Conservation (phyloP, 2,329 filamentous ascomycete genomes). For the Coniochaeta hoffmannii region DNA sequence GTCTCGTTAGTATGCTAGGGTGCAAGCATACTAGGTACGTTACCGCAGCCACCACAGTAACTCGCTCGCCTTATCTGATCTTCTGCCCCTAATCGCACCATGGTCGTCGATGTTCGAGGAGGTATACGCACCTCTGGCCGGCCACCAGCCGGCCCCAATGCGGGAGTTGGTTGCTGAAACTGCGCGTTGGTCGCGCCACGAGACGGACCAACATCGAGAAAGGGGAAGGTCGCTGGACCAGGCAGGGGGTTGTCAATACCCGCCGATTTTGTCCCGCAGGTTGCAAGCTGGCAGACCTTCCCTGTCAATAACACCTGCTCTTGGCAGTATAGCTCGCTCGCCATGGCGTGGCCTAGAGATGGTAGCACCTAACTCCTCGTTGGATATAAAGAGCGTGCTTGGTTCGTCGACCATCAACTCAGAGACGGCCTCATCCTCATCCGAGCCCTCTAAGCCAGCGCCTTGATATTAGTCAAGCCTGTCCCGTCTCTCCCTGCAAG, state of each 20-base stretch:
- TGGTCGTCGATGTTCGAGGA: neutral
- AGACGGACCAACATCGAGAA: neutral
- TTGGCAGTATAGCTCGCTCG: constrained; percentile 1
- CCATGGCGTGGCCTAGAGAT: neutral
- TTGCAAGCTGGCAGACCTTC: neutral
- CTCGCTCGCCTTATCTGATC: constrained; percentile 1
- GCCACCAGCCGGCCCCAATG: neutral
- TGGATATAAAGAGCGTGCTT: neutral
- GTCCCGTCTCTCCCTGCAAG: neutral
- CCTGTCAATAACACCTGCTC: constrained; percentile 5
- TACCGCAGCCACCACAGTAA: neutral
- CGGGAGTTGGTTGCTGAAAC: neutral
- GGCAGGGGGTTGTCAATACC: neutral
- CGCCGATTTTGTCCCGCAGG: constrained; percentile 16
- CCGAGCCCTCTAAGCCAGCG: neutral
- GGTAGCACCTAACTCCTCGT: neutral
- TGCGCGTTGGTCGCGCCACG: neutral
- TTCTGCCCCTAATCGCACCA: neutral
- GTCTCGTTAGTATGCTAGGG: neutral
- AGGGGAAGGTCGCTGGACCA: neutral
- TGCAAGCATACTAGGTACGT: neutral
- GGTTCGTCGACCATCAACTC: neutral
- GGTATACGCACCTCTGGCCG: neutral
- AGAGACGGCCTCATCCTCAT: neutral
- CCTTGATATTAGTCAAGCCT: constrained; percentile 5